Evolutionary conservation across 2,329 filamentous ascomycete species (phyloP).

Genomic region (Botrytis deweyae): DNA sequence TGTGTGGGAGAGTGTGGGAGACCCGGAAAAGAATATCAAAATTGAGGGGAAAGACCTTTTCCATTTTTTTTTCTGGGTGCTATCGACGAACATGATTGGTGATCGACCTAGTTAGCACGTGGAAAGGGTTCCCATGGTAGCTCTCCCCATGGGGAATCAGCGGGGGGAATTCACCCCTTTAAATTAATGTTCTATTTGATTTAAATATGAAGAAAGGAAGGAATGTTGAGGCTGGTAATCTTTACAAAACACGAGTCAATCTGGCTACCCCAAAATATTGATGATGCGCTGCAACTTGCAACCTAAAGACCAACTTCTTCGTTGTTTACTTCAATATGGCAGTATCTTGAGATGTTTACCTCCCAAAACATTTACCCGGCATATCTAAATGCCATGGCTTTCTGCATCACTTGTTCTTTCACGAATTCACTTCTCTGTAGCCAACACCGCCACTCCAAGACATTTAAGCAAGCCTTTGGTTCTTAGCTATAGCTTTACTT

Average conservation of each 20-base stretch:
- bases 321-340: background rate
- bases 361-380: conserved; percentile 3
- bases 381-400: background rate
- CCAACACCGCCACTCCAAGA: background rate
- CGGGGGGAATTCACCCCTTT: background rate
- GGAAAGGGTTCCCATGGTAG: background rate
- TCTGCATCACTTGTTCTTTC: background rate
- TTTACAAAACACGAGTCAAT: background rate
- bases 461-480: background rate
- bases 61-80: background rate
- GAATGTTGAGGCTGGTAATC: background rate
- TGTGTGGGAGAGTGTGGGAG: background rate
- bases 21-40: background rate
- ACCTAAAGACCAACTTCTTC: background rate
- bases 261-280: background rate
- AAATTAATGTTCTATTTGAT: background rate
- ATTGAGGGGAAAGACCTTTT: conserved; percentile 13
- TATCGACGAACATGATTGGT: background rate
- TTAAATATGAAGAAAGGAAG: background rate
- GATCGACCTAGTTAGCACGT: background rate
- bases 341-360: background rate
- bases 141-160: conserved; percentile 16
- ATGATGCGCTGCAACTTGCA: background rate
- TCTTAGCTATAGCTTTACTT: background rate
- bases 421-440: background rate